Percentiles rank a stretch among this genome's conserved stretches.
phyloP scores from a whole-genome alignment of 495 filamentous ascomycete species.

The Ascodesmis nigricans region DNA sequence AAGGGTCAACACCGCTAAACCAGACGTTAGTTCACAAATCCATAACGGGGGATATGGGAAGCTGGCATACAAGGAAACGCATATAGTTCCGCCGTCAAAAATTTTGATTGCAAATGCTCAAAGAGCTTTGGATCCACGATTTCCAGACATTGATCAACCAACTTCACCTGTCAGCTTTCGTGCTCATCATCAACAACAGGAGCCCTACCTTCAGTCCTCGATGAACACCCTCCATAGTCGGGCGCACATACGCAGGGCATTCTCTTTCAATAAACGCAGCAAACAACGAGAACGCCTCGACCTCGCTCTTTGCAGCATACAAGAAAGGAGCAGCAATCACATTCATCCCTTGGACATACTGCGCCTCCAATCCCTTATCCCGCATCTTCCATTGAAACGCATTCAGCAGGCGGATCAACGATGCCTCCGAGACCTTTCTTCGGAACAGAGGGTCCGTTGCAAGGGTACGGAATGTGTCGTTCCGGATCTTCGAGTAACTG shows the following conservation, averaged over 20 bases:
- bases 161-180: constrained; percentile 8
- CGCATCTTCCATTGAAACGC: constrained; percentile 84
- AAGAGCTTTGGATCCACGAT: constrained; percentile 82
- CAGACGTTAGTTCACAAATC: constrained; percentile 8
- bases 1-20: constrained; percentile 53
- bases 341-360: constrained; percentile 97
- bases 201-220: constrained; percentile 40
- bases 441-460: constrained; percentile 92
- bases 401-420: constrained; percentile 85
- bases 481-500: constrained; percentile 88
- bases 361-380: constrained; percentile 40
- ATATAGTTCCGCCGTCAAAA: constrained; percentile 78
- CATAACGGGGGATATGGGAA: neutral
- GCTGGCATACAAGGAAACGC: constrained; percentile 51
- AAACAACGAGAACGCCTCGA: constrained; percentile 83
- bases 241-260: constrained; percentile 81
- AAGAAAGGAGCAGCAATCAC: constrained; percentile 96
- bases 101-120: constrained; percentile 57
- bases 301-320: constrained; percentile 84
- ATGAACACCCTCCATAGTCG: constrained; percentile 95
- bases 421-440: constrained; percentile 82
- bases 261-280: constrained; percentile 71
- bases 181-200: too few relatives aligned
- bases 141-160: constrained; percentile 76
- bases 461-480: constrained; percentile 91